Evolutionary conservation across 176 grass and related monocot species (phyloP).

Genomic region (Eremochloa ophiuroides): DNA sequence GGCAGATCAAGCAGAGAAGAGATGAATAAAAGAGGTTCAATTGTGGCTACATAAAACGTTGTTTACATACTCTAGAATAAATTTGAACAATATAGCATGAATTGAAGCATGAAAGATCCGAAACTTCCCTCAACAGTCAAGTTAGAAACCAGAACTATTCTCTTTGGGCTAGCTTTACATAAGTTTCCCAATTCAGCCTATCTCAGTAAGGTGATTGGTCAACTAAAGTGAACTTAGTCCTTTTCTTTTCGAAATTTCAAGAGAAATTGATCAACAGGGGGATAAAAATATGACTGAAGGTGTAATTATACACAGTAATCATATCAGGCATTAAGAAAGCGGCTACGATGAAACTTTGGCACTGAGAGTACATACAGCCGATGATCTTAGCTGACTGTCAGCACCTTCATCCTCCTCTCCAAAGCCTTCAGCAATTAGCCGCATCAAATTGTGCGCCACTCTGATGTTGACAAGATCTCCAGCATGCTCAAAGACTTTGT

Average conservation of each 20-base stretch:
- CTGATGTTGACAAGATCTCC: slow-evolving; percentile 96
- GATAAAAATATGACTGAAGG: not conserved
- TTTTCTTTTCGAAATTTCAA: not conserved
- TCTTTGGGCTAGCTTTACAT: not conserved
- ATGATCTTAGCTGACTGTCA: slow-evolving; percentile 96
- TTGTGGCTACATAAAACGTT: not conserved
- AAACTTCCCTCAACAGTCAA: not conserved
- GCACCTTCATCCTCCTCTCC: slow-evolving; percentile 97
- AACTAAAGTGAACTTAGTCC: not conserved
- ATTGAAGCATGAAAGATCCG: not conserved
- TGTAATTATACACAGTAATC: not conserved
- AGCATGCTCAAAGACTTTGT: slow-evolving; percentile 99
- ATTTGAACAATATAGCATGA: not conserved
- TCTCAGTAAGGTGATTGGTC: not conserved
- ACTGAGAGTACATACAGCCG: slow-evolving; percentile 74
- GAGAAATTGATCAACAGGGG: not conserved
- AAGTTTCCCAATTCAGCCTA: not conserved
- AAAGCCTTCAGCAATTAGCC: slow-evolving; percentile 99
- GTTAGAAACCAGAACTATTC: not conserved
- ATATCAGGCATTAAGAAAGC: not conserved
- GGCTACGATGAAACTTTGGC: not conserved
- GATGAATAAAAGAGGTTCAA: not conserved
- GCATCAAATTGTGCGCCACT: slow-evolving; percentile 99
- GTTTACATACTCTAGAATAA: not conserved
- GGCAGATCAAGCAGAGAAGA: not conserved